Evolutionary conservation across 345 rosid species (phyloP), one percentile per base, ranked within the genome.

Genomic region (Draba incana): DNA sequence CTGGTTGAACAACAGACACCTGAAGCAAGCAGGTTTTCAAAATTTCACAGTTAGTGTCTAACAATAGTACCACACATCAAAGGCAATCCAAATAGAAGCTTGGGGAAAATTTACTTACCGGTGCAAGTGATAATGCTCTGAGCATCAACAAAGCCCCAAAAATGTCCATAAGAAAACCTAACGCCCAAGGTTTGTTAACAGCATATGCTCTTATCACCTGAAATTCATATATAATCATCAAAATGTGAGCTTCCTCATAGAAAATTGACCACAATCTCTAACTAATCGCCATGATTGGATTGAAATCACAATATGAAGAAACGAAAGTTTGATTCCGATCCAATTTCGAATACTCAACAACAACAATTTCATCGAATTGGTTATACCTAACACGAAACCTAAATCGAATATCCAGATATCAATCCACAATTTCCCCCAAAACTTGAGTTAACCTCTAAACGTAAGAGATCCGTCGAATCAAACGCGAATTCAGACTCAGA

Each of bases 1-100:
- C 98, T 15, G 99, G 99, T 65, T 94, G 98, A 71, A 94, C 90
- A 56, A 91, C 89, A 51, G 99, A 94, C 31, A 94, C 97, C 99
- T 94, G 78, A 54, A 47, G 68, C 37, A 33, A 33, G 56, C 39
- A 77, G 11, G 72, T 23, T 55, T 62, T 15, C 44, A 64, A 50
- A 10, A 24, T 24, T 38, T 25, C 59, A 41, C 11, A 35, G 38
- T 68, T 57, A 57, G 38, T 16, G 6, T 31, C 45, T 42, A 15
- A 69, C 24, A 37, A 2, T 57, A 38, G 3, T 57, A 38, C 6
- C 20, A 20, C 20, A 20, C 20, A 20, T 20, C 20, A 28, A 28
- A 11, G 52, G 14, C 63, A 62, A 28, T 46, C 51, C 8, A 11
- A 66, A 60, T 43, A 51, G 16, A 58, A 65, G 15, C 11, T 4